Percentiles rank a stretch among this genome's conserved stretches.
These are phyloP conservation scores for Cymodocea nodosa DNA, from an alignment of 116 monocot genomes.

Conservation along the genomic window DNA sequence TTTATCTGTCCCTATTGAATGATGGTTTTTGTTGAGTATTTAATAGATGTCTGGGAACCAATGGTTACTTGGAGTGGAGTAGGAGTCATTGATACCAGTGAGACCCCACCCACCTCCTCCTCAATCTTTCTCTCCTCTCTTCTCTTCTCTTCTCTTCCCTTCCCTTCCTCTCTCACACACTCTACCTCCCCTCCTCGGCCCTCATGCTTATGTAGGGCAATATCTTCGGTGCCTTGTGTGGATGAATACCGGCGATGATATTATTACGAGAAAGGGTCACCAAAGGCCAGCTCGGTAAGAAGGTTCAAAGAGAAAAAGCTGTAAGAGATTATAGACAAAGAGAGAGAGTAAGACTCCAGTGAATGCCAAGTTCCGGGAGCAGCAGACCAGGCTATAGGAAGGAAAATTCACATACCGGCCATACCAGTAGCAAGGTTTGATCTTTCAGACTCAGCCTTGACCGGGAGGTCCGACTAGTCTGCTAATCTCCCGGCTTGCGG, in stretches of 20 bases:
- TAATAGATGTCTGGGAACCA: too few relatives aligned
- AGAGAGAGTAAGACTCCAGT: background rate
- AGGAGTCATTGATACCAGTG: background rate
- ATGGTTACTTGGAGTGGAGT: background rate
- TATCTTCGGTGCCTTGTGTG: conserved; percentile 9
- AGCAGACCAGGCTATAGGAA: conserved; percentile 1
- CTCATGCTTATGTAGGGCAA: conserved; percentile 4
- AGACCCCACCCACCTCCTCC: background rate
- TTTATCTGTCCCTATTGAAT: too few relatives aligned
- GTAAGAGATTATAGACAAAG: background rate
- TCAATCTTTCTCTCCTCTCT: background rate
- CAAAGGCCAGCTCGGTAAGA: conserved; percentile 1
- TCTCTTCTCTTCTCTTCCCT: background rate
- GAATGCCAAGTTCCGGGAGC: background rate
- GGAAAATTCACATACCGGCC: background rate
- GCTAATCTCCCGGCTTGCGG: too few relatives aligned
- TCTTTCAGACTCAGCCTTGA: background rate
- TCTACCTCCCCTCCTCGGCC: background rate
- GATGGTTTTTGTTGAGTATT: too few relatives aligned
- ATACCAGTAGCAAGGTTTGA: background rate
- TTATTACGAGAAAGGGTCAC: conserved; percentile 8
- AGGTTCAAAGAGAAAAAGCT: background rate
- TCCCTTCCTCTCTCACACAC: background rate
- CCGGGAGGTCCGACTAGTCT: too few relatives aligned
- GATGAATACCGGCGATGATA: conserved; percentile 5